phyloP scores from a whole-genome alignment of 192 early-diverging fungal species.

The Funneliformis mosseae region DNA sequence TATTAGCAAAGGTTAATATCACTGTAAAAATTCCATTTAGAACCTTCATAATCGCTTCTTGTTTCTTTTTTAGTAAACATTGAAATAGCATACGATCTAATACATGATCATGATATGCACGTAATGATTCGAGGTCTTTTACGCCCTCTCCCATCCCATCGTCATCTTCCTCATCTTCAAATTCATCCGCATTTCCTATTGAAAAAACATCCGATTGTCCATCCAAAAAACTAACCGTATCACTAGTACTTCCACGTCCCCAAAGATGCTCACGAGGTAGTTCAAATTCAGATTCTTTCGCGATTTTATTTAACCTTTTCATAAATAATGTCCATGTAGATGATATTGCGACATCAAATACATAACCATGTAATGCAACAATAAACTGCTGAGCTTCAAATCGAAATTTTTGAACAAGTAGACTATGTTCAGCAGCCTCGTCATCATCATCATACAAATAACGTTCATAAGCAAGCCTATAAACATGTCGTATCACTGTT shows the following conservation, averaged over 20 bases:
- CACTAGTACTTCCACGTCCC: neutral
- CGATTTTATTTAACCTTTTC: conserved; percentile 37
- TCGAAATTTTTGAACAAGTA: conserved; percentile 43
- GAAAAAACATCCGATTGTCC: neutral
- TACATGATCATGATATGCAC: conserved; percentile 48
- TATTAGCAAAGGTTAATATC: conserved; percentile 33
- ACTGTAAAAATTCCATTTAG: conserved; percentile 42
- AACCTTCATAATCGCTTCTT: conserved; percentile 44
- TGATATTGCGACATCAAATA: conserved; percentile 46
- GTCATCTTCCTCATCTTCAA: conserved; percentile 26
- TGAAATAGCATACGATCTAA: conserved; percentile 50
- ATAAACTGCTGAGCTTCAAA: conserved; percentile 56
- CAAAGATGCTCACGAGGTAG: neutral
- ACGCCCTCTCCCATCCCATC: conserved; percentile 16
- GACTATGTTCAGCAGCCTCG: conserved; percentile 20
- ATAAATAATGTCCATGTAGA: conserved; percentile 52
- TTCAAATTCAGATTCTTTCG: conserved; percentile 34
- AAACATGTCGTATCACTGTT: conserved; percentile 42
- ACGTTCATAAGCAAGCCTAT: conserved; percentile 36
- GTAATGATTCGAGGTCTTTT: conserved; percentile 45
- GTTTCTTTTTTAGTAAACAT: conserved; percentile 50
- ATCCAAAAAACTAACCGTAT: neutral
- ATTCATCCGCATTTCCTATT: neutral
- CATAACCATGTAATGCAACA: conserved; percentile 47
- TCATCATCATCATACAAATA: conserved; percentile 26